Conservation (phyloP, 495 filamentous ascomycete genomes). For the Collariella sp. region DNA sequence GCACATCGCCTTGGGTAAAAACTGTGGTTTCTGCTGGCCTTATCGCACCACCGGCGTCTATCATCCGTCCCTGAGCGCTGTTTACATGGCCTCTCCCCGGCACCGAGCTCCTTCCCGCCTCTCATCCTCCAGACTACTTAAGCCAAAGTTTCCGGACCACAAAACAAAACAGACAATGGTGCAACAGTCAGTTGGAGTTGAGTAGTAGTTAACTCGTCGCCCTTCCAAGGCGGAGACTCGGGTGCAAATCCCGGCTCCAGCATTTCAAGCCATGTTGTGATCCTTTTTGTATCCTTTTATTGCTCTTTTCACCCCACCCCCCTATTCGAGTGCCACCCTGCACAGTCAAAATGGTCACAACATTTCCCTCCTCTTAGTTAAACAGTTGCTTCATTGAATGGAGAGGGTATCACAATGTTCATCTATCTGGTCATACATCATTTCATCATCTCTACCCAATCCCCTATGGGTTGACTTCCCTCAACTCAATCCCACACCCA, state of each 20-base stretch:
- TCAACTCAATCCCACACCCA: background rate
- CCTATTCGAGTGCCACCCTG: background rate
- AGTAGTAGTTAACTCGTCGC: slow-evolving; percentile 28
- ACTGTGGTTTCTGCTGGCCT: too few species aligned
- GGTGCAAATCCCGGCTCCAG: slow-evolving; percentile 23
- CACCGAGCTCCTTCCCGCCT: too few species aligned
- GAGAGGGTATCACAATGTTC: background rate
- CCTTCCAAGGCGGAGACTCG: slow-evolving; percentile 23
- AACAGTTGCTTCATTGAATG: background rate
- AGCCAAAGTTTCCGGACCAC: background rate
- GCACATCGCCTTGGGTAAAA: too few species aligned
- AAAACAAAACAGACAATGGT: background rate
- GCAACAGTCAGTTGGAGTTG: slow-evolving; percentile 15
- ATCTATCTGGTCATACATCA: background rate
- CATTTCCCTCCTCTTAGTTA: background rate
- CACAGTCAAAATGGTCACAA: too few species aligned
- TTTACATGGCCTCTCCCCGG: too few species aligned
- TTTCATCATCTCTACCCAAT: background rate
- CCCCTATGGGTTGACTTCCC: background rate
- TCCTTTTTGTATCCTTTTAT: background rate
- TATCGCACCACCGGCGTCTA: too few species aligned
- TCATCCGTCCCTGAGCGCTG: too few species aligned
- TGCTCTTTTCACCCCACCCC: background rate
- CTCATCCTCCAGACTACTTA: background rate
- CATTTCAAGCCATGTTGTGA: slow-evolving; percentile 3